Conservation (phyloP, 2,329 filamentous ascomycete genomes). For the Aureobasidium mangrovei region DNA sequence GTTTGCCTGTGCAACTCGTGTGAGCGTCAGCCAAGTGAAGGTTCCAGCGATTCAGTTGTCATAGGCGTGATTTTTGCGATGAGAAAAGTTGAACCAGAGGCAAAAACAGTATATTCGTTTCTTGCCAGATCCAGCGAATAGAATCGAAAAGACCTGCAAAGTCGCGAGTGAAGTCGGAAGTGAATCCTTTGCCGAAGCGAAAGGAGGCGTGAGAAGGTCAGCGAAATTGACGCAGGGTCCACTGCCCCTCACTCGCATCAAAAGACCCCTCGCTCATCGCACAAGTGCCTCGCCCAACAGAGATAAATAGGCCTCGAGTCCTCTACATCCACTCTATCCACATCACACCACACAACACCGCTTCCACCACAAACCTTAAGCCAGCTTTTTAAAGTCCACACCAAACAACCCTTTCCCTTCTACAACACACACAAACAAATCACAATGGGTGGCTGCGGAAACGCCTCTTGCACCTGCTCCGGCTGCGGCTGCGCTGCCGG, state of each 20-base stretch:
- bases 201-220: neutral
- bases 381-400: neutral
- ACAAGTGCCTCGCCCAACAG: neutral
- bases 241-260: neutral
- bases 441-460: conserved; percentile 12
- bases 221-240: conserved; percentile 10
- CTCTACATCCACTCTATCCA: neutral
- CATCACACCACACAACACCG: neutral
- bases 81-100: too few relatives aligned
- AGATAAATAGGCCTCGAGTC: neutral
- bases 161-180: neutral
- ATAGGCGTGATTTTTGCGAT: too few relatives aligned
- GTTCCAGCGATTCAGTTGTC: too few relatives aligned
- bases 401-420: neutral
- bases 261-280: neutral
- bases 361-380: neutral
- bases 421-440: conserved; percentile 1
- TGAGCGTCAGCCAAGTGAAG: too few relatives aligned
- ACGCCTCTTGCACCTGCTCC: conserved; percentile 12
- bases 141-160: neutral
- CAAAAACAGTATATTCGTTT: too few relatives aligned
- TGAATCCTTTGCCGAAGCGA: neutral
- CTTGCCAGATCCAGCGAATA: too few relatives aligned
- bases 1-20: too few relatives aligned
- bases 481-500: conserved; percentile 13